Percentiles rank a stretch among this genome's conserved stretches.
These are phyloP conservation scores for Calonectria hawksworthii DNA, from an alignment of 2,329 filamentous ascomycete genomes.

Conservation along the genomic window DNA sequence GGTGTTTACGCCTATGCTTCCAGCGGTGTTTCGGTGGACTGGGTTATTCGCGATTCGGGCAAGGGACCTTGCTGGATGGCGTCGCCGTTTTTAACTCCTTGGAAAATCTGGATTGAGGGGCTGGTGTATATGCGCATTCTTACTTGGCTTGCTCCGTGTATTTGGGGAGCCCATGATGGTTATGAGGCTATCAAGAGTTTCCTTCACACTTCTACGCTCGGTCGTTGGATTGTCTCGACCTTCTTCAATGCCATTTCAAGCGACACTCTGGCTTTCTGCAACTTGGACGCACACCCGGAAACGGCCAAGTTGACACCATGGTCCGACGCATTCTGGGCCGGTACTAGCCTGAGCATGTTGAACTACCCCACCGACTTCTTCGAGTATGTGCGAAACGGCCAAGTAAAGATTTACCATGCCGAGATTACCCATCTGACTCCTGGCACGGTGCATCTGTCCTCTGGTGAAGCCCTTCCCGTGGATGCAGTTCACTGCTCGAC, in stretches of 20 bases:
- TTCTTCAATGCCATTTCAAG: background rate
- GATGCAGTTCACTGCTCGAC: background rate
- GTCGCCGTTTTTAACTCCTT: background rate
- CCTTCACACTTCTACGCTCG: background rate
- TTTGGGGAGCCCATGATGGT: background rate
- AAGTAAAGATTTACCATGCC: conserved; percentile 67
- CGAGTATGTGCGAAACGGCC: conserved; percentile 66
- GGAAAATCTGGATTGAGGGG: background rate
- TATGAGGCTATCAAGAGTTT: background rate
- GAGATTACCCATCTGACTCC: conserved; percentile 51
- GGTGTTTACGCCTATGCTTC: background rate
- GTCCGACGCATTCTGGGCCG: background rate
- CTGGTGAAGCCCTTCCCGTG: background rate
- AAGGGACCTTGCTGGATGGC: background rate
- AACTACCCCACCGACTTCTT: conserved; percentile 71
- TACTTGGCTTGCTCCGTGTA: background rate
- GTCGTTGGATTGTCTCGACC: background rate
- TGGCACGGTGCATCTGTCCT: background rate
- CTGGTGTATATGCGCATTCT: background rate
- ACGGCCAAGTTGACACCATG: background rate
- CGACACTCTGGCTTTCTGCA: background rate
- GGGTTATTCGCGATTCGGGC: background rate
- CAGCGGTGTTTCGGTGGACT: background rate
- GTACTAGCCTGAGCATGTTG: conserved; percentile 64
- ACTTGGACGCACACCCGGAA: background rate